These are phyloP conservation scores for Niebla homalea DNA, from an alignment of 495 filamentous ascomycete genomes.

Conservation along the genomic window DNA sequence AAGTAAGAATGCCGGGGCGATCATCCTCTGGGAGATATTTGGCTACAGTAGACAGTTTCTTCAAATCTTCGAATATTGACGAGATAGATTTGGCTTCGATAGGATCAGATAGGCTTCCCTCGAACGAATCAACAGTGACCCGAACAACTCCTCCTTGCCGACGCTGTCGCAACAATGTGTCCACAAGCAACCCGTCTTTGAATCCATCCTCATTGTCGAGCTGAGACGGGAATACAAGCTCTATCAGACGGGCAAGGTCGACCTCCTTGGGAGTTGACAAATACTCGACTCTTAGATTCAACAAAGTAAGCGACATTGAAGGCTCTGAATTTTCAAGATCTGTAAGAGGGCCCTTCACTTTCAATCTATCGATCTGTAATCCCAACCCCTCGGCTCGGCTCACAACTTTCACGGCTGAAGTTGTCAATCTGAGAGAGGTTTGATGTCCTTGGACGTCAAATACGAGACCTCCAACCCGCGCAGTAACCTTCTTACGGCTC, in stretches of 20 bases:
- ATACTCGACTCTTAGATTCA: constrained; percentile 61
- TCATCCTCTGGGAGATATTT: constrained; percentile 96
- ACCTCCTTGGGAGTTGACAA: constrained; percentile 55
- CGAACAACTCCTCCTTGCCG: constrained; percentile 79
- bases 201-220: constrained; percentile 64
- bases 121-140: constrained; percentile 47
- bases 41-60: constrained; percentile 69
- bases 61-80: constrained; percentile 62
- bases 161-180: constrained; percentile 80
- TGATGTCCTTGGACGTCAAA: constrained; percentile 63
- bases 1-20: constrained; percentile 71
- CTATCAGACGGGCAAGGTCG: constrained; percentile 71
- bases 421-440: constrained; percentile 59
- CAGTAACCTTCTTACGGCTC: constrained; percentile 49
- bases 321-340: constrained; percentile 35
- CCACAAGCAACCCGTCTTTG: constrained; percentile 88
- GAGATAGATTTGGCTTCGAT: constrained; percentile 49
- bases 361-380: constrained; percentile 61
- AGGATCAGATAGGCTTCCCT: constrained; percentile 41
- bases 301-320: constrained; percentile 39
- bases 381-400: constrained; percentile 54
- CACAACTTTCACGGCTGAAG: constrained; percentile 68
- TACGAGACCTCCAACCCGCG: constrained; percentile 61
- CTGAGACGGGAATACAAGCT: constrained; percentile 79
- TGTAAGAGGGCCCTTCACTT: constrained; percentile 55